Evolutionary conservation across 352 stramenopile genomes (phyloP).

Genomic region (Heterotrichella gracilis): DNA sequence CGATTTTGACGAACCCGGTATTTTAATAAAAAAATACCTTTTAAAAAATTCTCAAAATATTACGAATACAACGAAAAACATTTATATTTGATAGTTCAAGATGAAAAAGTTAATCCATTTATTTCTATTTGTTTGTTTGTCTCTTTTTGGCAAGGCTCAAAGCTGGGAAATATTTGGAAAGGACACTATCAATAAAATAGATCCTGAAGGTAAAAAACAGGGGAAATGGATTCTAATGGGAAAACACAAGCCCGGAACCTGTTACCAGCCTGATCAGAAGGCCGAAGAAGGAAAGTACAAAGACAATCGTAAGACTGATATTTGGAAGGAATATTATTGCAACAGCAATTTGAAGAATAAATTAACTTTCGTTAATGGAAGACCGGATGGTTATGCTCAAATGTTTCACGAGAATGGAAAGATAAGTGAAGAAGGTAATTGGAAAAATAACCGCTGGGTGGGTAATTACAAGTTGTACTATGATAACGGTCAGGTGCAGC

Average conservation of each 20-base stretch:
- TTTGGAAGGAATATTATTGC: neutral
- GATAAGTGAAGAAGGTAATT: neutral
- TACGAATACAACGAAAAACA: neutral
- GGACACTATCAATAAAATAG: conserved; percentile 2
- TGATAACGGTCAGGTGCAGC: neutral
- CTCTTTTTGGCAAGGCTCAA: neutral
- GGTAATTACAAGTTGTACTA: conserved; percentile 9
- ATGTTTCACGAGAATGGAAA: neutral
- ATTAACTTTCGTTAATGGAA: neutral
- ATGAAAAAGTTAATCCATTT: neutral
- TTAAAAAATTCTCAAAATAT: too few species aligned
- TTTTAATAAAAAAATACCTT: too few species aligned
- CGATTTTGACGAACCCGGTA: too few species aligned
- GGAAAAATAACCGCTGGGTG: neutral
- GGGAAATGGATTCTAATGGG: neutral
- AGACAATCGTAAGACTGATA: neutral
- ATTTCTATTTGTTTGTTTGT: neutral
- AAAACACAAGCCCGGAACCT: neutral
- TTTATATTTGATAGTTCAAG: neutral
- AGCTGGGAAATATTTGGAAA: neutral
- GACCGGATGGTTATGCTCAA: neutral
- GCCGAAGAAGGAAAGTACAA: neutral
- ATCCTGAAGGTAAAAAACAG: neutral
- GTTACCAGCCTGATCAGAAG: conserved; percentile 2
- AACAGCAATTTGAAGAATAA: neutral